Base-by-base conservation (phyloP, 306 rosid genomes). In the Inga laurina region DNA sequence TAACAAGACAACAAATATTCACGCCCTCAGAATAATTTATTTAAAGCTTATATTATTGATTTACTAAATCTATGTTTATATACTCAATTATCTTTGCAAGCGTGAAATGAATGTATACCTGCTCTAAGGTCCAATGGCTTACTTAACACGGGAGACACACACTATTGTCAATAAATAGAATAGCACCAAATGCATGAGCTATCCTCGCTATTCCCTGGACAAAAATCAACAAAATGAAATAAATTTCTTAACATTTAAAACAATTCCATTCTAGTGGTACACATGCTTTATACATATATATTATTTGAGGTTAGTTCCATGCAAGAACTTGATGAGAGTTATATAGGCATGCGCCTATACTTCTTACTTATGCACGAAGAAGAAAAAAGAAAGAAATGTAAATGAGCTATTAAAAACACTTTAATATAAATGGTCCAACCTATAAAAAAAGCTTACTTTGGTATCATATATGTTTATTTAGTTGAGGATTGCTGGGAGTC, bases 401-500 rank as follows among this genome's bases (percentile, higher is more conserved):
- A 7, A 15, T 52, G n/a, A 22, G 59, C 8, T 0, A 19, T 54
- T 54, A 5, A 72, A 19, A 19, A 54, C 22, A 52, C 57, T 54
- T 54, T 32, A 32, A 32, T 32, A 32, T 32, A 32, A 32, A 32
- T 32, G 34, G 34, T 32, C 22, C 22, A 54, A 18, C 22, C 8
- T 6, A 19, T 46, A 4, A 78, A 2, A 54, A 16, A 61, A 84
- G 41, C 96, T 85, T 91, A 96, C 99, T 67, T 86, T 91, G 85
- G 93, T 93, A 92, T 96, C 93, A 73, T 90, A 91, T 81, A 96
- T 85, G 73, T 83, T 93, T 82, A 76, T 83, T 93, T 82, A 76
- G 76, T 22, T 94, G 95, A 69, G 99, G 98, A 86, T 96, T 93
- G 81, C 97, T 92, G 35, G 99, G 98, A 86, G 93, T 93, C 93